Evolutionary conservation across 192 early-diverging fungal species (phyloP), one percentile per base, ranked within the genome.

Genomic region (Gryganskiella cystojenkinii): DNA sequence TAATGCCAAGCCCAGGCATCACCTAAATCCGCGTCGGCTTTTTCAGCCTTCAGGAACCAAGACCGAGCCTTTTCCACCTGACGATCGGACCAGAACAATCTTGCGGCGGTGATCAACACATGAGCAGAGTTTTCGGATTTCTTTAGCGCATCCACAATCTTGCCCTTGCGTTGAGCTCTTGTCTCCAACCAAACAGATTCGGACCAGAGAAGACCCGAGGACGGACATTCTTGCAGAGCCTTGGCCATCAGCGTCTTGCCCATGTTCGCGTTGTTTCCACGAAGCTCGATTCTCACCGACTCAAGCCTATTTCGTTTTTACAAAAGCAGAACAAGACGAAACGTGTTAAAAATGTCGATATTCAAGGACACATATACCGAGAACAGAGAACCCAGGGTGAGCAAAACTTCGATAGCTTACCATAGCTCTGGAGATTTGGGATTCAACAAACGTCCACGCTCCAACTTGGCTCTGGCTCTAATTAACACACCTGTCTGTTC

Each of bases 1-100:
- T 92, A 89, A 87, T 91, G 95, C 95, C 95, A 99, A 14, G 94
- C 97, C 93, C 94, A 99, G 2, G 91, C 85, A 73, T 99, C 98
- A 7, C 98, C 98, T 6, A 88, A 80, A 74, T 98, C 94, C 2
- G 93, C 85, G 66, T 98, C 93, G 5, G 89, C 90, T 46, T 90
- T 88, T 6, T 90, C 83, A 1, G 97, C 94, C 25, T 95, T 88
- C 55, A 83, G 73, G 67, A 98, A 97, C 98, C 98, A 99, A 33
- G 84, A 87, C 22, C 97, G 73, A 9, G 97, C 96, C 83, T 98
- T 99, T 22, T 97, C 98, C 4, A 92, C 71, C 63, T 97, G 96
- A 22, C 95, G 83, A 76, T 99, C 98, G 0, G 87, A 73, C 97
- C 96, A 98, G 67, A 99, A 98, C 43, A 98, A 71, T 9, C 96